phyloP scores from a whole-genome alignment of 148 eudicot species.

The Rhododendron molle region DNA sequence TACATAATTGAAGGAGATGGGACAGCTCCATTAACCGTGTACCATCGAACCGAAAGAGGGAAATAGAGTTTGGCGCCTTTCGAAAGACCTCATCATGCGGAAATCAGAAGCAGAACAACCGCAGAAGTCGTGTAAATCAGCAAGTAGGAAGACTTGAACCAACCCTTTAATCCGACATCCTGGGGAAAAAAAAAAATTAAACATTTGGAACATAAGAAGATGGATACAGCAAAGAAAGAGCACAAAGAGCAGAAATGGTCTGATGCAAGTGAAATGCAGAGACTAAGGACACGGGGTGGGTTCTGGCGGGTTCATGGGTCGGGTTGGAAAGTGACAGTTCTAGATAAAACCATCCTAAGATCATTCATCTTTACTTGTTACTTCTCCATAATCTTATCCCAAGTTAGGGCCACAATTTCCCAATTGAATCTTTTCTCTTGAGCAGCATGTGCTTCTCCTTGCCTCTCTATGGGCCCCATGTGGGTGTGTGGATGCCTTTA shows the following conservation, averaged over 20 bases:
- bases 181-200: slow-evolving; percentile 4
- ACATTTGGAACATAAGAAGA: background rate
- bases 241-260: background rate
- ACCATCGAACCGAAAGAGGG: background rate
- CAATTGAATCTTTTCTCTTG: background rate
- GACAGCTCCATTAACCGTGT: background rate
- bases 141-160: slow-evolving; percentile 25
- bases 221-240: background rate
- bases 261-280: background rate
- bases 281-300: background rate
- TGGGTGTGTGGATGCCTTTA: background rate
- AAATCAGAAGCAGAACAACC: slow-evolving; percentile 22
- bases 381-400: background rate
- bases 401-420: background rate
- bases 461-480: background rate
- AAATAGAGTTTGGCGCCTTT: background rate
- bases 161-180: slow-evolving; percentile 24
- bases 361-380: background rate
- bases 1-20: background rate
- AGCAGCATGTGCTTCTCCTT: background rate
- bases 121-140: slow-evolving; percentile 22
- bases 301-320: no score
- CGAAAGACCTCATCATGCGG: slow-evolving; percentile 17
- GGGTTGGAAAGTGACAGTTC: no score
- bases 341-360: background rate